Evolutionary conservation across 768 basidiomycete genomes (phyloP), one percentile per base, ranked within the genome.

Genomic region (Lactarius pseudohatsudake): DNA sequence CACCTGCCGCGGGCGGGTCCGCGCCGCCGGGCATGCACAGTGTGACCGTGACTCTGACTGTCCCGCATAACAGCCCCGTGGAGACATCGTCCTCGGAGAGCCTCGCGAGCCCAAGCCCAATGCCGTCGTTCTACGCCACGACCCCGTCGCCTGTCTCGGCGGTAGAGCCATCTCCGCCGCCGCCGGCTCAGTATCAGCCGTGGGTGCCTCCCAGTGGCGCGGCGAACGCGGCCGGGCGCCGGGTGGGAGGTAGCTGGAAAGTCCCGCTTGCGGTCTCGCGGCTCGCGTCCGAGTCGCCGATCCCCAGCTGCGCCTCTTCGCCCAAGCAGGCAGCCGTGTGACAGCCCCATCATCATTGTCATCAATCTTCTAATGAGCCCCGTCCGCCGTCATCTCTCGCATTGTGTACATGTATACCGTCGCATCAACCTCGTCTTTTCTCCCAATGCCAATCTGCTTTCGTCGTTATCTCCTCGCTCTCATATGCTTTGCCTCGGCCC

Each of bases 181-280:
- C 50, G 0, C 30, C 18, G 3, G 8, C 26, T 16, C 38, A 28
- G 32, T 15, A 43, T 18, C 22, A 45, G 9, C 32, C 57, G 8
- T 65, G 66, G 32, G 34, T 55, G 16, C 64, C 67, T 11, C 68
- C 64, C 15, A 36, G 61, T 8, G 64, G 64, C 16, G 68, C 68
- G 16, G 54, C 62, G 30, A 69, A 66, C 6, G 26, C 61, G 4
- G 36, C 54, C 20, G 22, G 32, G 15, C 64, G 68, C 1, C 68
- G 62, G 2, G 70, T 70, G 28, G 70, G 61, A n/a, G 68, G 70
- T 0, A 69, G 7, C 32, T 70, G 70, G 68, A 57, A 61, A 41
- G 43, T 62, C 5, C 68, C 65, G 28, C 4, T 64, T 34, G 62
- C 36, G 11, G 34, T 67, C 32, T 56, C 62, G 26, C 58, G 54